Percentiles rank a stretch among this genome's conserved stretches.
phyloP scores from a whole-genome alignment of 805 yeast genomes.

The Yamadazyma ubonensis region DNA sequence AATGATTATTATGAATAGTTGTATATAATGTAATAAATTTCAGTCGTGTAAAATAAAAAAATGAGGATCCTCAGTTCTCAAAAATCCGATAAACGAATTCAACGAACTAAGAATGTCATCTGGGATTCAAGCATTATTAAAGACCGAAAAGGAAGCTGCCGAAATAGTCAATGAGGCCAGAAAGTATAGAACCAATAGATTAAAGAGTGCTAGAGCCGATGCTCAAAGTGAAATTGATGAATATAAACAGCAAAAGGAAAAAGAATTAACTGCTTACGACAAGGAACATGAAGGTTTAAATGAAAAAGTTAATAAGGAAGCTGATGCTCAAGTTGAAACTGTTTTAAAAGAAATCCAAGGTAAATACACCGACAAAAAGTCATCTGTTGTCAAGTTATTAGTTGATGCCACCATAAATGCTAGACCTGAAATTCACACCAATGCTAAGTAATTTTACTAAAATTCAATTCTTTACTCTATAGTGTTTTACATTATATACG shows the following conservation, averaged over 20 bases:
- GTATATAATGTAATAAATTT: constrained; percentile 1
- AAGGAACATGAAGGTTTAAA: constrained; percentile 72
- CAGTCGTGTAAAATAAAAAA: constrained; percentile 2
- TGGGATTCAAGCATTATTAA: constrained; percentile 70
- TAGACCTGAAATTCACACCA: constrained; percentile 77
- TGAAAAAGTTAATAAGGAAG: constrained; percentile 73
- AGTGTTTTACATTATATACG: constrained; percentile 6
- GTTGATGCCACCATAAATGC: constrained; percentile 79
- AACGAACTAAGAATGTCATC: constrained; percentile 15
- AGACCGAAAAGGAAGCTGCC: constrained; percentile 98
- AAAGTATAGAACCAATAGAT: constrained; percentile 78
- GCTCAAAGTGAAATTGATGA: constrained; percentile 86
- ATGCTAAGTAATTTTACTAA: constrained; percentile 42
- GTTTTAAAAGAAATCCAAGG: constrained; percentile 71
- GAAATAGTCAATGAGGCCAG: constrained; percentile 92
- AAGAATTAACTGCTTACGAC: constrained; percentile 73
- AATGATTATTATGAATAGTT: constrained; percentile 59
- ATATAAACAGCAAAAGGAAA: constrained; percentile 81
- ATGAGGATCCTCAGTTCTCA: not conserved
- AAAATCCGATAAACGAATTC: not conserved
- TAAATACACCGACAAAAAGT: constrained; percentile 61
- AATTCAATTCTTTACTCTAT: constrained; percentile 4
- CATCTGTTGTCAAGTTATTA: constrained; percentile 68
- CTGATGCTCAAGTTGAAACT: constrained; percentile 67
- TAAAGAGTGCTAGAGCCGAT: constrained; percentile 92